Base-by-base conservation (phyloP, 164 flowering plant species). In the Berberis thunbergii region DNA sequence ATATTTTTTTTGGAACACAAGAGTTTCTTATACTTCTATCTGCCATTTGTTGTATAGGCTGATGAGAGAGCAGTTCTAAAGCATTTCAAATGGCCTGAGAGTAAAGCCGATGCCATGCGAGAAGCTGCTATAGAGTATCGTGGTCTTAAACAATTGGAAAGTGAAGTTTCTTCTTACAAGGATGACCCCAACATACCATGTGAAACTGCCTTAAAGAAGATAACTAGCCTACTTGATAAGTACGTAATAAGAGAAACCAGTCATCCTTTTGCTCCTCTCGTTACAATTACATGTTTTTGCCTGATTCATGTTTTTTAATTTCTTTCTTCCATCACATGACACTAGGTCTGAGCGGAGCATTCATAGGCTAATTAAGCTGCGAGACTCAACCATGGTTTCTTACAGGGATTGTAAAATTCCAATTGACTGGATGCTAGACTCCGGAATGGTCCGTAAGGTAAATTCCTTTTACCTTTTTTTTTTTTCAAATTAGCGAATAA, bases 81-180 rank as follows among this genome's bases (percentile, higher is more conserved):
- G 75, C 85, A 86, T 73, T 86, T 86, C 66, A 77, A 80, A 43
- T 86, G 92, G 92, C 92, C 89, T 6, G 89, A 86, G 80, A 80
- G 49, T 66, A 86, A 83, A 72, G 89, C 86, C 26, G 92, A 86
- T 80, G 85, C 87, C 54, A 70, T 86, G 80, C 62, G 89, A 54
- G 92, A 86, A 77, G 89, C 89, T 62, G 87, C 92, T 11, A 57
- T 86, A 48, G 92, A 83, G 58, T 86, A 84, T 64, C 84, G 89
- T 13, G 84, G 75, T 48, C 79, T 86, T 38, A 86, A 80, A 69
- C 45, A 72, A 59, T 65, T 86, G 54, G 81, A 81, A 70, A 69
- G 3, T 50, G 89, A 83, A 69, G 64, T 83, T 69, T 80, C 79
- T 58, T 79, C 75, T 5, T 80, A 66, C 50, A 65, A 69, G 73